A percentile compares a stretch with the other conserved stretches of the same genome.
Conservation (phyloP, 192 early-diverging fungal species). For the Irineochytrium annulatum region DNA sequence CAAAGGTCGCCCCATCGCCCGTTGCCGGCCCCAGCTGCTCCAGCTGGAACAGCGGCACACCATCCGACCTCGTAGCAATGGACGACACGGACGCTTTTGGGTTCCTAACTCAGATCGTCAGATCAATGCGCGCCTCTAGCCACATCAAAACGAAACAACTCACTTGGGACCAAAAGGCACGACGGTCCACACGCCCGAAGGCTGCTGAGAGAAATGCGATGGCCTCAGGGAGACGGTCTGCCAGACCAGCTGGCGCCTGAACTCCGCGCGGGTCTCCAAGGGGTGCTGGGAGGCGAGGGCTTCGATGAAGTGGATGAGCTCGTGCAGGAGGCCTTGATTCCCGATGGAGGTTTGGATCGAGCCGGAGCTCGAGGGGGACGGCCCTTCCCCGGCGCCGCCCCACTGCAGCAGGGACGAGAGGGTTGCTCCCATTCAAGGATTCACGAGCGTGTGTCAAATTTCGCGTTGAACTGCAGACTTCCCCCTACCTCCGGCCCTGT, state of each 20-base stretch:
- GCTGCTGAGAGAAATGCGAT: conserved; percentile 13
- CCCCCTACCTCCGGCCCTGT: too few species aligned
- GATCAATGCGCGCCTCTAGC: background rate
- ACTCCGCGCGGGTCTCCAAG: conserved; percentile 44
- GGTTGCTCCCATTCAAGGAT: conserved; percentile 47
- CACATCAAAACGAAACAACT: background rate
- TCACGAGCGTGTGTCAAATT: too few species aligned
- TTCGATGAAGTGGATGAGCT: conserved; percentile 43
- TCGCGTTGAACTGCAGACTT: too few species aligned
- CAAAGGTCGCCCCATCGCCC: conserved; percentile 15
- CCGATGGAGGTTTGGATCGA: conserved; percentile 36
- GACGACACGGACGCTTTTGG: conserved; percentile 34
- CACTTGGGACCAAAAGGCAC: conserved; percentile 15
- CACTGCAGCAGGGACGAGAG: conserved; percentile 38
- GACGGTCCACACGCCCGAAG: conserved; percentile 12
- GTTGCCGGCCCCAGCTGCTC: conserved; percentile 19
- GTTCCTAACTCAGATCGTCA: conserved; percentile 8
- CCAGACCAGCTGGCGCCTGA: conserved; percentile 45
- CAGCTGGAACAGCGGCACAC: conserved; percentile 40
- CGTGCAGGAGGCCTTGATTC: conserved; percentile 47
- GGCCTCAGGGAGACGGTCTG: conserved; percentile 26
- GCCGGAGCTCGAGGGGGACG: background rate
- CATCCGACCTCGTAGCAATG: conserved; percentile 30
- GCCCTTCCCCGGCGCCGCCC: background rate
- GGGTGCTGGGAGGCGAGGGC: conserved; percentile 41